Evolutionary conservation across 768 basidiomycete genomes (phyloP), one percentile per base, ranked within the genome.

Genomic region (Boletus sensibilis): DNA sequence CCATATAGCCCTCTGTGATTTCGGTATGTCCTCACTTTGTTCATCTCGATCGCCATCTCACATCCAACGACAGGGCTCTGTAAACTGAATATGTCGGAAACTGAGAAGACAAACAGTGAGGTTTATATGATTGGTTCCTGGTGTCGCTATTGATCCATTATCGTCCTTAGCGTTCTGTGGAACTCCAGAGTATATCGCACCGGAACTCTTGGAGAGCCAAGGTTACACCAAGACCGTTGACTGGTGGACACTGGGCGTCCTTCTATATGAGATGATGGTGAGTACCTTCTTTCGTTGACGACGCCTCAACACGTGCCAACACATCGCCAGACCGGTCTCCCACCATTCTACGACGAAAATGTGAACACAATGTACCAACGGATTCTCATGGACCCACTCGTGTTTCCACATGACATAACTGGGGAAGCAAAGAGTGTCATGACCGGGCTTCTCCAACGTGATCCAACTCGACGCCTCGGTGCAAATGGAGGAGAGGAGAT

Each of bases 211-310:
- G 59, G 93, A 95, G 69, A 97, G 91, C 59, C 90, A 93, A 66
- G 96, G 97, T 1, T 98, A 99, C 75, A 96, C 94, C 5, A 95
- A 95, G 68, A 97, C 96, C 0, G 97, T 99, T 16, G 96, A 99
- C 67, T 99, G 96, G 96, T 95, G 92, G 96, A 98, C 96, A 1
- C 79, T 98, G 5, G 97, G 96, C 35, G 95, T 98, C 20, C 80
- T 99, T 51, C 80, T 98, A 42, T 98, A 93, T 67, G 96, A 99
- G 75, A 96, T 98, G 90, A 92, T 92, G 90, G 90, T 87, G 52
- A 47, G 58, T 39, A 8, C 7, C 12, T 52, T 52, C n/a, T 14
- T 34, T 35, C 14, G 9, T 31, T 16, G 31, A 55, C 20, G 35
- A 33, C 27, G 57, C 33, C 55, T 42, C n/a, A 14, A 49, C 44